Base-by-base conservation (phyloP, 2,329 filamentous ascomycete genomes). In the Colletotrichum incanum region DNA sequence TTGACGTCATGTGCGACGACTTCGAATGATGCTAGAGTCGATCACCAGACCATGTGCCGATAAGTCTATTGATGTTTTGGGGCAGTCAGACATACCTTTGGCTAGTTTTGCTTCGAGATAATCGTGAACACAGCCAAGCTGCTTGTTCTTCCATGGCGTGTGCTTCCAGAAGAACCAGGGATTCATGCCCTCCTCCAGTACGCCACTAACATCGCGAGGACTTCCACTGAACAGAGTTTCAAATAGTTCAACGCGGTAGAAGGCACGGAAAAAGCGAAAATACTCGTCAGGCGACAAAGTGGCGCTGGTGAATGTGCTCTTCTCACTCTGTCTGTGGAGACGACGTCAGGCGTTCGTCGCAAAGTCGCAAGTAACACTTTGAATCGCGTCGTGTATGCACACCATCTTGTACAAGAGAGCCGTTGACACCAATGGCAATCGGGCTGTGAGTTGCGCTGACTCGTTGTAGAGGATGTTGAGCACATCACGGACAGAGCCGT, bases 191-290 rank as follows among this genome's bases (percentile, higher is more conserved):
- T 34, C 45, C 5, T 43, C 45, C 16, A 60, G 41, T 14, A 41
- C 28, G 23, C 20, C 20, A 18, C 34, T 61, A 1, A 34, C 26
- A 2, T 18, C 28, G 18, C 39, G 20, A 50, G 47, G 20, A 1
- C 8, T 43, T 5, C 34, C 34, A 0, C 54, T 60, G 9, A 67
- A 67, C 1, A 67, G 34, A 5, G 31, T 23, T 5, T 61, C 45
- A 9, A 61, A 67, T 11, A 61, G 23, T 7, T 67, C 20, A 7
- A 52, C 26, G 26, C 56, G 45, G n/a, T 67, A 62, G 4, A 67
- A 67, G 28, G 26, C 1, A 23, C 34, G 26, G 8, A 4, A 26
- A 7, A 45, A 61, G 43, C 55, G 55, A 18, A 41, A 26, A 3
- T 12, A 28, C 20, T 54, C 55, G 6, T 34, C 26, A 5, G 26